These are phyloP conservation scores for Abrus pulchellus DNA, from an alignment of 306 rosid species.

Conservation along the genomic window DNA sequence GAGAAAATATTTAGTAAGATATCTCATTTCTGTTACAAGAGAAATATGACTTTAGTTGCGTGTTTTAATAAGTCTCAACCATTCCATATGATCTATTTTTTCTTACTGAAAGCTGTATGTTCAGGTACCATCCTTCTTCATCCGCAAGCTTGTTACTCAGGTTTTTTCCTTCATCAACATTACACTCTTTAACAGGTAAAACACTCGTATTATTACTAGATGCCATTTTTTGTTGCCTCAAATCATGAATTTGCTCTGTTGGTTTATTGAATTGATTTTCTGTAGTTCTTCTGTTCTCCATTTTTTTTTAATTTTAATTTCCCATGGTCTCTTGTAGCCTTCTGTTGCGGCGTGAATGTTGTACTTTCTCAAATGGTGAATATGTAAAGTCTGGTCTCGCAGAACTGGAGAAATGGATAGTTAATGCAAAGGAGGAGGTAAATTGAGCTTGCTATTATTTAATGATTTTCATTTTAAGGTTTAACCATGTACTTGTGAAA, in stretches of 20 bases:
- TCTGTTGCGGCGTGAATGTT: constrained; percentile 88
- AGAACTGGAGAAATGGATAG: constrained; percentile 92
- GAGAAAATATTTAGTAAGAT: background rate
- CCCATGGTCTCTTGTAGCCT: constrained; percentile 56
- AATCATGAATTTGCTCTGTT: background rate
- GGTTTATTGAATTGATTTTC: constrained; percentile 37
- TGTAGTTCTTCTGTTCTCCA: background rate
- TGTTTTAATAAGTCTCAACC: constrained; percentile 2
- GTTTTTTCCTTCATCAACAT: constrained; percentile 44
- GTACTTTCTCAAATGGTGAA: constrained; percentile 93
- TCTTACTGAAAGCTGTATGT: constrained; percentile 38
- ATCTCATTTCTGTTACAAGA: background rate
- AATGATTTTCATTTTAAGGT: constrained; percentile 20
- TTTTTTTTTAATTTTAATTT: constrained; percentile 12
- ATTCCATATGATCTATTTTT: constrained; percentile 17
- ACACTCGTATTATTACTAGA: background rate
- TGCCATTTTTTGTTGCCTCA: background rate
- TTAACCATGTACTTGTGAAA: constrained; percentile 42
- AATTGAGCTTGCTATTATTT: constrained; percentile 11
- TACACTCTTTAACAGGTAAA: constrained; percentile 47
- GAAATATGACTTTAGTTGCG: background rate
- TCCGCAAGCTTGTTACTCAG: constrained; percentile 73
- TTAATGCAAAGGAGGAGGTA: constrained; percentile 78
- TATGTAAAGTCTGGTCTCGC: constrained; percentile 93
- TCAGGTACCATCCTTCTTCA: constrained; percentile 93